These are phyloP conservation scores for Xylariaceae sp. DNA, from an alignment of 2,329 filamentous ascomycete genomes.

Conservation along the genomic window DNA sequence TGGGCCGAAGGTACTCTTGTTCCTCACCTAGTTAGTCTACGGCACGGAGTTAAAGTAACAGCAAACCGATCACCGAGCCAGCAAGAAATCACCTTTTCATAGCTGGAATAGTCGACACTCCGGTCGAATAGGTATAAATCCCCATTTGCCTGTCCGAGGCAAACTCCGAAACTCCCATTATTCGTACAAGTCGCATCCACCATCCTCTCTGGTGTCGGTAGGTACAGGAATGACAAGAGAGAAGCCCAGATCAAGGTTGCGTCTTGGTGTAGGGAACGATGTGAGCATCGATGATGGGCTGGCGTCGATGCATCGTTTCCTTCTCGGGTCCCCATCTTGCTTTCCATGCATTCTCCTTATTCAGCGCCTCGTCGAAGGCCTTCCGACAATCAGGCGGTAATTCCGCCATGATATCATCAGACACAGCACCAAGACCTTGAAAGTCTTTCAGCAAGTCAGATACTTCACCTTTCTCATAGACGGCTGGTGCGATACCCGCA, in stretches of 20 bases:
- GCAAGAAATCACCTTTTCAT: no score
- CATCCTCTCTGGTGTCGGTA: no score
- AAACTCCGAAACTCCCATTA: no score
- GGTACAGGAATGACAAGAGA: no score
- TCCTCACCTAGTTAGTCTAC: no score
- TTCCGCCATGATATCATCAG: conserved; percentile 61
- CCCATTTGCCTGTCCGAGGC: no score
- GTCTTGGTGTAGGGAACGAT: conserved; percentile 54
- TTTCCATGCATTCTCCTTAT: conserved; percentile 68
- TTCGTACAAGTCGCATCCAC: no score
- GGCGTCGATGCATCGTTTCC: conserved; percentile 46
- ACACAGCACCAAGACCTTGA: conserved; percentile 58
- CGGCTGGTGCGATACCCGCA: conserved; percentile 39
- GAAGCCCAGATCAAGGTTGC: background rate
- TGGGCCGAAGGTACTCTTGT: no score
- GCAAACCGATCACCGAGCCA: no score
- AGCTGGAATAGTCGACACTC: no score
- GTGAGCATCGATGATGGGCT: conserved; percentile 59
- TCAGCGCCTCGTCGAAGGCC: conserved; percentile 65
- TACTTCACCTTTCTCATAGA: conserved; percentile 39
- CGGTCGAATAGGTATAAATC: no score
- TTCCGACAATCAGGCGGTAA: conserved; percentile 66
- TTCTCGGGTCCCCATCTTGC: conserved; percentile 68
- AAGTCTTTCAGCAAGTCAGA: conserved; percentile 48
- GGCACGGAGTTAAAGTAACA: no score